These are phyloP conservation scores for Staphylotrichum tortipilum DNA, from an alignment of 495 filamentous ascomycete species.

Conservation along the genomic window DNA sequence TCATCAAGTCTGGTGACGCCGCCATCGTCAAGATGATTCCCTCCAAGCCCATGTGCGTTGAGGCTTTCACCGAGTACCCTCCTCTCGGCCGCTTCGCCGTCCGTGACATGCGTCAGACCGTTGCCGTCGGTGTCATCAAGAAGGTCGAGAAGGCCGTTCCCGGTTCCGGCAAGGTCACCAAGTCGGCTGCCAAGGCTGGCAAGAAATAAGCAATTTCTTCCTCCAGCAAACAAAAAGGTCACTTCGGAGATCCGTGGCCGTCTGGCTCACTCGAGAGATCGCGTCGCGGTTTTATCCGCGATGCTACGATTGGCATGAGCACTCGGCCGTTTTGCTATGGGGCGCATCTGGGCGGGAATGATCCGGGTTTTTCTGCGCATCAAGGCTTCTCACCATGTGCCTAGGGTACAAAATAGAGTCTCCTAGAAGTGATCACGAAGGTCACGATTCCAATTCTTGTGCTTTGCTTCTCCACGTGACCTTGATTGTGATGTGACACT, in stretches of 20 bases:
- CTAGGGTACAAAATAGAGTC: constrained; percentile 45
- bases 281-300: constrained; percentile 11
- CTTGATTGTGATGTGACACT: neutral
- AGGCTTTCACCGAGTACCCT: constrained; percentile 99
- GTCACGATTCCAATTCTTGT: constrained; percentile 18
- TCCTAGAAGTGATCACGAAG: constrained; percentile 35
- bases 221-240: constrained; percentile 13
- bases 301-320: constrained; percentile 33
- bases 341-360: constrained; percentile 36
- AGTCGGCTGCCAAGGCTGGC: constrained; percentile 67
- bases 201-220: constrained; percentile 41
- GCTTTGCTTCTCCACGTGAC: neutral
- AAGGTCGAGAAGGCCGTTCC: constrained; percentile 41
- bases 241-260: constrained; percentile 10
- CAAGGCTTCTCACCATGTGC: constrained; percentile 44
- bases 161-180: constrained; percentile 47
- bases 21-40: constrained; percentile 99
- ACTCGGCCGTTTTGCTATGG: constrained; percentile 36
- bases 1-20: constrained; percentile 99
- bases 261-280: constrained; percentile 11
- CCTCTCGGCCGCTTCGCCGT: constrained; percentile 98
- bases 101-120: constrained; percentile 87
- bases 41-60: constrained; percentile 99
- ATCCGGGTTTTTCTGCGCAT: constrained; percentile 33
- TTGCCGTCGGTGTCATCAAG: constrained; percentile 95